Base-by-base conservation (phyloP, 2,329 filamentous ascomycete genomes). In the Ustulina deusta region DNA sequence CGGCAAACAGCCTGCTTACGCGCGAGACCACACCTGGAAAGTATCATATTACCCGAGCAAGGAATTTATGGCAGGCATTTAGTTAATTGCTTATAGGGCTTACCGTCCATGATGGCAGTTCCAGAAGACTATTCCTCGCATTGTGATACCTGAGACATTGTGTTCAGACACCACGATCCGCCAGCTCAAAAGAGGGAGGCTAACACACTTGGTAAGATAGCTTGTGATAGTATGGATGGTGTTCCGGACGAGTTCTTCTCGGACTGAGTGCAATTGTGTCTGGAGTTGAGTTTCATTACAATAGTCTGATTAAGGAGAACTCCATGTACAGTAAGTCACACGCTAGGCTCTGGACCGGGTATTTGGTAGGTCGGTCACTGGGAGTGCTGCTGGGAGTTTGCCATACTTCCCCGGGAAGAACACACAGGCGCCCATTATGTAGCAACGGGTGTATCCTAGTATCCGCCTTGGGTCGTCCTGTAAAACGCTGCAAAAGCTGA, bases 61-160 rank as follows among this genome's bases (percentile, higher is more conserved):
- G 20, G 11, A 55, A 11, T 6, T 40, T 55, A 15, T 15, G n/a
- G 32, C 13, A 17, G 7, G 48, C 11, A 36, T 36, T 38, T 22
- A 38, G 11, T 22, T 13, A 25, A 3, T 25, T 55, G 49, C 17
- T 25, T 27, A 11, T 40, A 22, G 22, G 54, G 54, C 20, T 56
- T 42, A 20, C n/a, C 36, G 32, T 40, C 25, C 22, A 34, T 27
- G 25, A 17, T 58, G 10, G 25, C 29, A 51, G 6, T 51, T 51
- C 25, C 15, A n/a, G 17, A 52, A 52, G 17, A 34, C 25, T 4
- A 20, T n/a, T 20, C 49, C 49, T 34, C 6, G 56, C 11, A 48
- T 59, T 59, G 29, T 38, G 2, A 20, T 48, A 25, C 10, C n/a
- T 7, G 44, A 59, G 56, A 49, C 56, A 48, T 49, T 49, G 29